Percentiles rank a stretch among this genome's conserved stretches.
phyloP scores from a whole-genome alignment of 768 basidiomycete species.

The Collybia mongolica region DNA sequence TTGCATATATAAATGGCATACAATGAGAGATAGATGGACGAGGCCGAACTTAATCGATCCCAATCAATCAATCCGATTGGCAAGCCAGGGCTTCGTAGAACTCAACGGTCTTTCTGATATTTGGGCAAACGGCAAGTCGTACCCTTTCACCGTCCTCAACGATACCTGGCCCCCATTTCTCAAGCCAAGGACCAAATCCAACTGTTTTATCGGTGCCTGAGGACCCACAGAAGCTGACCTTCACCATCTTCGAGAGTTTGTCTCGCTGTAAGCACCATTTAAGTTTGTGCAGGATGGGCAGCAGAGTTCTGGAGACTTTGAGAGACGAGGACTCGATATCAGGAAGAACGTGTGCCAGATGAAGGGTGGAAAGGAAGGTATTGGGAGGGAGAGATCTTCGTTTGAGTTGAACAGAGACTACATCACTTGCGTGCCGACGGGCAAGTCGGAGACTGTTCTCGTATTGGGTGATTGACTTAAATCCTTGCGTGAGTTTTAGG shows the following conservation, averaged over 20 bases:
- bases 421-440: constrained; percentile 49
- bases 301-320: constrained; percentile 55
- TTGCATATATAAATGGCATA: too few species aligned
- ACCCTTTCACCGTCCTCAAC: constrained; percentile 64
- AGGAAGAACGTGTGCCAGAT: constrained; percentile 54
- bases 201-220: constrained; percentile 25
- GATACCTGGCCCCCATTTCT: constrained; percentile 46
- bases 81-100: constrained; percentile 51
- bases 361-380: constrained; percentile 40
- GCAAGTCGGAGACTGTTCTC: constrained; percentile 54
- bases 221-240: constrained; percentile 35
- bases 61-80: constrained; percentile 2
- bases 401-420: constrained; percentile 55
- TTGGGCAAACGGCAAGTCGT: constrained; percentile 67
- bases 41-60: too few species aligned
- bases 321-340: constrained; percentile 61
- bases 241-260: constrained; percentile 55
- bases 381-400: constrained; percentile 37
- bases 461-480: constrained; percentile 66
- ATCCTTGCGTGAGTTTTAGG: constrained; percentile 5
- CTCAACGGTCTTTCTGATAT: constrained; percentile 52
- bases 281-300: constrained; percentile 63
- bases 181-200: constrained; percentile 54
- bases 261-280: constrained; percentile 74
- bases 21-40: too few species aligned